Conservation (phyloP, 225 moss, liverwort and hornwort genomes). For the Lunularia cruciata region DNA sequence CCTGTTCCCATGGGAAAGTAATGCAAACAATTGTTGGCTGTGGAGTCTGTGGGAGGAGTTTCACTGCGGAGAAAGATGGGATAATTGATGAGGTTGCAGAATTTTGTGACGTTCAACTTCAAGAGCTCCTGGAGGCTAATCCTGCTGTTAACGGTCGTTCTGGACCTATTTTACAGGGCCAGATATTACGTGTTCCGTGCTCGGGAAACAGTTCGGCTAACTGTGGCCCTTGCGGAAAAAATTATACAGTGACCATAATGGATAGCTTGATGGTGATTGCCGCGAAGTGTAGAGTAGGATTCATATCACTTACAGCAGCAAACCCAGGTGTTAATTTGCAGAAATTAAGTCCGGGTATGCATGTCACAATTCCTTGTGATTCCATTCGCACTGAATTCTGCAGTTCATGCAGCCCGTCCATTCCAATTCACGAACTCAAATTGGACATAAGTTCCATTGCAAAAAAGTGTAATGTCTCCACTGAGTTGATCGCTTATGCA, state of each 20-base stretch:
- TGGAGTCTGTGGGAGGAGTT: constrained; percentile 7
- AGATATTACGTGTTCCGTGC: constrained; percentile 4
- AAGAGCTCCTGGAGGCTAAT: background rate
- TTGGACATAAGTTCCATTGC: background rate
- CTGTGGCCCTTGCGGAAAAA: constrained; percentile 13
- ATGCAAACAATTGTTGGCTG: background rate
- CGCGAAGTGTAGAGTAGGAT: constrained; percentile 3
- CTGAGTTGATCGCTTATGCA: constrained; percentile 5
- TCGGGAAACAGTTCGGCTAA: background rate
- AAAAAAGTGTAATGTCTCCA: background rate
- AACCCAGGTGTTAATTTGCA: background rate
- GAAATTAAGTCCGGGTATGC: background rate
- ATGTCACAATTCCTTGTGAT: background rate
- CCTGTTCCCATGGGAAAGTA: background rate
- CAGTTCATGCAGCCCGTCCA: constrained; percentile 13
- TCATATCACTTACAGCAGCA: background rate
- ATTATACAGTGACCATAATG: background rate
- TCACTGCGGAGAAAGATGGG: background rate
- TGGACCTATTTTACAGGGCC: background rate
- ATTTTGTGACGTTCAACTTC: background rate
- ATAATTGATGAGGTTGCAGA: background rate
- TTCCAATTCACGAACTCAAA: background rate
- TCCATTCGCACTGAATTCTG: background rate
- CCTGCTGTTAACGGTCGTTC: background rate
- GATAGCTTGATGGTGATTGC: background rate